Conservation (phyloP, 2,329 filamentous ascomycete genomes). For the Davidsoniella australis region DNA sequence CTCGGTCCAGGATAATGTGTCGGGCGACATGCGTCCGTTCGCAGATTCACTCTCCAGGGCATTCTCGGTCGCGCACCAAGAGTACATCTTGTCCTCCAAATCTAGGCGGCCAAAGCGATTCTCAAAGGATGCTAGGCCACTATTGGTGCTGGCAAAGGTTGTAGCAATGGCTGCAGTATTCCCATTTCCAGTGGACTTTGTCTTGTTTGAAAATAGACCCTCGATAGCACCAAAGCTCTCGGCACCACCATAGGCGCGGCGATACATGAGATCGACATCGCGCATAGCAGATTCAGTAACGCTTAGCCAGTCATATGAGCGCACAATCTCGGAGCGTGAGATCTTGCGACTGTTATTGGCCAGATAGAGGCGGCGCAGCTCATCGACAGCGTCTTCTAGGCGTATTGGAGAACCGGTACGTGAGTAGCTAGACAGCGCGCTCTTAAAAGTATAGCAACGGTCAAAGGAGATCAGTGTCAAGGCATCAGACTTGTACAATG, state of each 20-base stretch:
- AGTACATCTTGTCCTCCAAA: background rate
- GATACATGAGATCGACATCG: slow-evolving; percentile 40
- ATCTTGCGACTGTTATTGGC: slow-evolving; percentile 33
- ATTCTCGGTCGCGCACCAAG: background rate
- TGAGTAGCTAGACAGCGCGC: slow-evolving; percentile 39
- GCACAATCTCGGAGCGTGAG: slow-evolving; percentile 31
- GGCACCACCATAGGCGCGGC: slow-evolving; percentile 35
- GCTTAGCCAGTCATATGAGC: slow-evolving; percentile 40
- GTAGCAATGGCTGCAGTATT: background rate
- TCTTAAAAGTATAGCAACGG: slow-evolving; percentile 47
- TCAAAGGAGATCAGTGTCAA: slow-evolving; percentile 44
- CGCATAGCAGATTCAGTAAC: slow-evolving; percentile 31
- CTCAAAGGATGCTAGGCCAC: background rate
- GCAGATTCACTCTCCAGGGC: background rate
- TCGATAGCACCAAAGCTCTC: slow-evolving; percentile 30
- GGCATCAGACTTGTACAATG: slow-evolving; percentile 42
- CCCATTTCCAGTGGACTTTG: background rate
- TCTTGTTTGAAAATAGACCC: slow-evolving; percentile 16
- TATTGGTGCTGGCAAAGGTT: background rate
- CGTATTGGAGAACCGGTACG: slow-evolving; percentile 26
- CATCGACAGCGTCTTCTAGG: slow-evolving; percentile 45
- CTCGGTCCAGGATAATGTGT: background rate
- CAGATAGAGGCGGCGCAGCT: slow-evolving; percentile 41
- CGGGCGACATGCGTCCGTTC: background rate
- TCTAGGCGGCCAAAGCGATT: background rate